Conservation (phyloP, 2,329 filamentous ascomycete genomes). For the Zymoseptoria ardabiliae region DNA sequence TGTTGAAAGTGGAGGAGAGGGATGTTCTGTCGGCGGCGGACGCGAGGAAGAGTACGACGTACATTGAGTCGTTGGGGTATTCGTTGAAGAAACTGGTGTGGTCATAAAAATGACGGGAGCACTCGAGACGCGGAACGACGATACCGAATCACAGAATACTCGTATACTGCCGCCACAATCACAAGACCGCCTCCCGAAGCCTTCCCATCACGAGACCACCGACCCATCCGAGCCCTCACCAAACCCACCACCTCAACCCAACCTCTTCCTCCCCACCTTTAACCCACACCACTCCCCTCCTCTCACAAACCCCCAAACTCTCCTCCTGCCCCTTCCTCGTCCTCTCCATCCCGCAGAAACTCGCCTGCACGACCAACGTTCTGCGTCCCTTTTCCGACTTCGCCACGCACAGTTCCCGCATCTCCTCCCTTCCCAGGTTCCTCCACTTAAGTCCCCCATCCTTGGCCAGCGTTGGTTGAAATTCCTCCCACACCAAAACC, state of each 20-base stretch:
- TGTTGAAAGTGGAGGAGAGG: slow-evolving; percentile 43
- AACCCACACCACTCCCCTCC: slow-evolving; percentile 14
- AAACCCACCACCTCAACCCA: slow-evolving; percentile 18
- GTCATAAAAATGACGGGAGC: no score
- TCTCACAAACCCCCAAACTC: slow-evolving; percentile 14
- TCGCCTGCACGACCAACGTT: slow-evolving; percentile 10
- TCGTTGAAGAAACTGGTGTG: slow-evolving; percentile 91
- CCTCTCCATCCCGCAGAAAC: slow-evolving; percentile 11
- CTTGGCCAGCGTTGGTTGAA: background rate
- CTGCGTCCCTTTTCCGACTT: slow-evolving; percentile 6
- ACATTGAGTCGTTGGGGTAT: slow-evolving; percentile 81
- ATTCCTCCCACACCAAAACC: slow-evolving; percentile 17
- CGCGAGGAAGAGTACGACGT: slow-evolving; percentile 77
- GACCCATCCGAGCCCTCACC: slow-evolving; percentile 4
- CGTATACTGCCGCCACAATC: no score
- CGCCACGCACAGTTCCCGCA: slow-evolving; percentile 6
- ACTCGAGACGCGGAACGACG: no score
- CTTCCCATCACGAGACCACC: background rate
- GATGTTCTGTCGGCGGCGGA: slow-evolving; percentile 80
- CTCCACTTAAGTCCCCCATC: slow-evolving; percentile 4
- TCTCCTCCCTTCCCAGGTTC: slow-evolving; percentile 3
- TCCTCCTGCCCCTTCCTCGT: slow-evolving; percentile 10
- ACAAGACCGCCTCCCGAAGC: no score
- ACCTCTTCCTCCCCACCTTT: slow-evolving; percentile 3
- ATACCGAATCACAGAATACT: no score